These are phyloP conservation scores for Arthrocladium fulminans DNA, from an alignment of 2,329 filamentous ascomycete genomes.

Conservation along the genomic window DNA sequence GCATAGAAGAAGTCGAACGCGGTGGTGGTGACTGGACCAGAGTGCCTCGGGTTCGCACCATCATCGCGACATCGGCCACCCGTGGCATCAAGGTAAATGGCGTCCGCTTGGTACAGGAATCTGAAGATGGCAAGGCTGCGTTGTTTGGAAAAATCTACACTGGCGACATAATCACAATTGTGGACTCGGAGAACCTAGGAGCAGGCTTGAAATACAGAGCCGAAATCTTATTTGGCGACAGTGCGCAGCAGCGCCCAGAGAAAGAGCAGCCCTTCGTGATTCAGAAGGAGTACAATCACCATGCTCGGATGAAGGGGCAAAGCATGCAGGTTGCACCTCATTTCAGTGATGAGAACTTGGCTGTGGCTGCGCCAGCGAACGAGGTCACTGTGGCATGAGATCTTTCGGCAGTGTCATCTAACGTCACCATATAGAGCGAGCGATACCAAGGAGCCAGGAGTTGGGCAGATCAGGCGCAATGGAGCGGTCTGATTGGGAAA, in stretches of 20 bases:
- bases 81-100: constrained; percentile 70
- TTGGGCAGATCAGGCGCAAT: no score
- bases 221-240: constrained; percentile 41
- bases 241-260: constrained; percentile 33
- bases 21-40: constrained; percentile 48
- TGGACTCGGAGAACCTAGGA: constrained; percentile 29
- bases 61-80: constrained; percentile 72
- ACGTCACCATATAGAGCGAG: no score
- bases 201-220: constrained; percentile 36
- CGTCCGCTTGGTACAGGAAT: constrained; percentile 51
- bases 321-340: not conserved
- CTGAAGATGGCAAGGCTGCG: constrained; percentile 42
- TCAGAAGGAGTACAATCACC: constrained; percentile 29
- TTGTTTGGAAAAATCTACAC: constrained; percentile 62
- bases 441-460: not conserved
- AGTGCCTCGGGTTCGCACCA: constrained; percentile 51
- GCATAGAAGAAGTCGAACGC: constrained; percentile 52
- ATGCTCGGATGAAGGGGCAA: constrained; percentile 22
- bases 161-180: constrained; percentile 65
- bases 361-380: constrained; percentile 12
- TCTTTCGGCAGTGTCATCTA: no score
- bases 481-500: no score
- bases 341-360: constrained; percentile 9
- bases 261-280: constrained; percentile 34
- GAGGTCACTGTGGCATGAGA: constrained; percentile 4